Evolutionary conservation across 805 yeast species (phyloP).

Genomic region (Ogataea nitratoaversa): DNA sequence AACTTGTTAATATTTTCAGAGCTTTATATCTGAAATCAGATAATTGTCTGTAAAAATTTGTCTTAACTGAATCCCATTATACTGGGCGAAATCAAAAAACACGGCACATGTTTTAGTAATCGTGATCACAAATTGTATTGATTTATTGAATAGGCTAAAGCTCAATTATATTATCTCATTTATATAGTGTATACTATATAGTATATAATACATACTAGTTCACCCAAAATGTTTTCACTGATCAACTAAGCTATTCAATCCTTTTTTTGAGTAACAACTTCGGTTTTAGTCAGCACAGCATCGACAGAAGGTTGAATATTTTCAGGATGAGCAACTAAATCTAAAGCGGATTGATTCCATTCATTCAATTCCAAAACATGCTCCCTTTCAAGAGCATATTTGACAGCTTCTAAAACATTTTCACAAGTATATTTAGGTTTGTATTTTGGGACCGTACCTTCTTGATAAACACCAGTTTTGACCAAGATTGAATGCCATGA

Average conservation of each 20-base stretch:
- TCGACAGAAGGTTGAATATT: constrained; percentile 40
- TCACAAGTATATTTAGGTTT: constrained; percentile 71
- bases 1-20: too few species aligned
- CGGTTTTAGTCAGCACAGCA: constrained; percentile 47
- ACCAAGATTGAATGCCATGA: constrained; percentile 84
- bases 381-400: constrained; percentile 79
- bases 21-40: too few species aligned
- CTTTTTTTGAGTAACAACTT: constrained; percentile 12
- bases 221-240: not conserved
- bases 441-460: constrained; percentile 73
- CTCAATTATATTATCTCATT: too few species aligned
- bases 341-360: constrained; percentile 51
- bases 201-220: too few species aligned
- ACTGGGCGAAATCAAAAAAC: too few species aligned
- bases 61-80: too few species aligned
- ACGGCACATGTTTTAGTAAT: too few species aligned
- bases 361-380: constrained; percentile 67
- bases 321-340: constrained; percentile 13
- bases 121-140: too few species aligned
- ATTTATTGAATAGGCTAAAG: too few species aligned
- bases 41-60: too few species aligned
- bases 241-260: not conserved
- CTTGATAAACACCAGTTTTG: constrained; percentile 83
- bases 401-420: constrained; percentile 75
- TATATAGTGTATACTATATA: too few species aligned